Evolutionary conservation across 768 basidiomycete species (phyloP), one percentile per base, ranked within the genome.

Genomic region (Lentinula edodes): DNA sequence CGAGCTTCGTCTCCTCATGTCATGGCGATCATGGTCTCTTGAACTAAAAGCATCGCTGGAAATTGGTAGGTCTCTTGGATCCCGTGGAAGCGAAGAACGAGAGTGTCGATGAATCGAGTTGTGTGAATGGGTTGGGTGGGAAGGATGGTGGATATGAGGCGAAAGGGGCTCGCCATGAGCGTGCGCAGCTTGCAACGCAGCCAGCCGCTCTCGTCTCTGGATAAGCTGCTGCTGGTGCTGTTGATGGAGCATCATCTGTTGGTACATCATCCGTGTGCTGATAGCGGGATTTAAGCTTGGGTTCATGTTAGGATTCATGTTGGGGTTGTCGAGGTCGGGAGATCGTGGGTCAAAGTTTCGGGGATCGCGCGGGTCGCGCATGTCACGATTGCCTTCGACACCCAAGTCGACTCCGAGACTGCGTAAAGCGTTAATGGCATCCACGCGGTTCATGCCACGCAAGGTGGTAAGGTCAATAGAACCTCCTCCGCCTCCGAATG

Each of bases 211-310:
- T 23, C 57, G 41, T 15, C 35, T 23, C n/a, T 52, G 45, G 6
- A 36, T 28, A 18, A 43, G 58, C 15, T 60, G 46, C 48, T 52
- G 45, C 3, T 52, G 58, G 18, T 58, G 57, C n/a, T 60, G 58
- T 23, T 60, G 58, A 13, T 51, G 58, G 13, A 60, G 35, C 58
- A 60, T 60, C 45, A 60, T 39, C 35, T 60, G 58, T 16, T 60
- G 58, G 28, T 60, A 60, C 36, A 60, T 48, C 45, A 60, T 35
- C 35, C 58, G 42, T 32, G 58, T 48, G 2, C 35, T 32, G 1
- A 36, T 6, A 23, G 56, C 35, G 15, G 18, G 46, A 5, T 48
- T 48, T 5, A 9, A 20, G 20, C n/a, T 48, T 28, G 43, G 15
- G 16, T 45, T 45, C 12, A 23, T 16, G 20, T 48, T 48, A 4